Conservation (phyloP, 2,329 filamentous ascomycete species). For the Penicillium sp. region DNA sequence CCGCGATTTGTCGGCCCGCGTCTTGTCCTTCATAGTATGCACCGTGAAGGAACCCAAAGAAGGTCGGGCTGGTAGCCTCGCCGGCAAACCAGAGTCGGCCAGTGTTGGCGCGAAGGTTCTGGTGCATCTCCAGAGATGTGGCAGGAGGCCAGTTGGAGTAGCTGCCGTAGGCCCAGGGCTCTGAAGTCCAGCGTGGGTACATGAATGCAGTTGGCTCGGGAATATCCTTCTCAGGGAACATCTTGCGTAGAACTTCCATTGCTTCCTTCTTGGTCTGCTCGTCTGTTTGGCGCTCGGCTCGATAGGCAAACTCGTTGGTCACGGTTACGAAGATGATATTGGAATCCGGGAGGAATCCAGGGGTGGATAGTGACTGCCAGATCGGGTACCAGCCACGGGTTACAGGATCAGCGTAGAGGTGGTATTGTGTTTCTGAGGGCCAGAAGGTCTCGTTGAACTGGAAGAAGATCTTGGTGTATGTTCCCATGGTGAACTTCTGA, state of each 20-base stretch:
- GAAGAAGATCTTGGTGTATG: constrained; percentile 71
- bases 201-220: constrained; percentile 61
- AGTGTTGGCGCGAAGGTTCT: constrained; percentile 67
- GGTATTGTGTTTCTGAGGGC: constrained; percentile 55
- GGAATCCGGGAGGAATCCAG: constrained; percentile 60
- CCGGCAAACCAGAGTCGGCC: constrained; percentile 64
- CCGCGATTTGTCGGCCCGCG: constrained; percentile 43
- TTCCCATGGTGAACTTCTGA: constrained; percentile 66
- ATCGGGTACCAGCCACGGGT: constrained; percentile 58
- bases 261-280: constrained; percentile 58
- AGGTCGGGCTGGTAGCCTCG: constrained; percentile 62
- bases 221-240: constrained; percentile 60
- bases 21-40: constrained; percentile 59
- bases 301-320: constrained; percentile 56
- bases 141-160: constrained; percentile 69
- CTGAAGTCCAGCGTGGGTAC: constrained; percentile 60
- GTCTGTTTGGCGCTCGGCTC: constrained; percentile 60
- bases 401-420: constrained; percentile 53
- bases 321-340: constrained; percentile 68
- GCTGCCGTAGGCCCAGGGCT: constrained; percentile 57
- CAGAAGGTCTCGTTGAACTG: constrained; percentile 69
- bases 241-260: constrained; percentile 57
- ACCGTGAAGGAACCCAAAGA: constrained; percentile 66
- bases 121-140: constrained; percentile 63
- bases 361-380: constrained; percentile 62